Percentiles rank a stretch among this genome's conserved stretches.
phyloP scores from a whole-genome alignment of 371 early-diverging fungal species.

The Entomophthora muscae region DNA sequence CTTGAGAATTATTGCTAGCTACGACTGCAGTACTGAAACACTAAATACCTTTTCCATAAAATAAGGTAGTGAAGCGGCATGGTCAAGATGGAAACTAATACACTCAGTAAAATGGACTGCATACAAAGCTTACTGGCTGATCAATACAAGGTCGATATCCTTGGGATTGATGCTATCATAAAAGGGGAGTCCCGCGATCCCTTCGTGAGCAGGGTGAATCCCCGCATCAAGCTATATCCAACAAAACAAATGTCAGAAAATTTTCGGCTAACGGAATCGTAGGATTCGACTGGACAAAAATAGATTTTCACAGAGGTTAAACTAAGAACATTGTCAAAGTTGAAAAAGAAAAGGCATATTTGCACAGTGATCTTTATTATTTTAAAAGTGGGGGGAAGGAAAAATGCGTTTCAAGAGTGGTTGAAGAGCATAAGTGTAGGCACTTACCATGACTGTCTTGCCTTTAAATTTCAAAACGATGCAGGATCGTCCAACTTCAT shows the following conservation, averaged over 20 bases:
- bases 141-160: constrained; percentile 83
- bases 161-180: constrained; percentile 95
- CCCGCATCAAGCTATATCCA: constrained; percentile 96
- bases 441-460: constrained; percentile 80
- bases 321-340: no score
- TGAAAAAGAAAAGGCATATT: no score
- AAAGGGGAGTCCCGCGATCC: constrained; percentile 94
- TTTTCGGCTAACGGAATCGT: no score
- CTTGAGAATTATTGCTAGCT: no score
- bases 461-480: constrained; percentile 90
- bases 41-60: constrained; percentile 79
- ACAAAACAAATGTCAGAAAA: no score
- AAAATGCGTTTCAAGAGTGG: background rate
- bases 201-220: constrained; percentile 95
- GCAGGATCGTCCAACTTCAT: constrained; percentile 98
- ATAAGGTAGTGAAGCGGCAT: constrained; percentile 98
- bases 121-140: constrained; percentile 76
- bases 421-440: background rate
- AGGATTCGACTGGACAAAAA: no score
- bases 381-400: background rate
- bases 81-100: constrained; percentile 98
- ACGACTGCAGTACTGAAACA: no score
- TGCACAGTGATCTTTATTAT: no score
- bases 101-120: no score
- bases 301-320: no score